Evolutionary conservation across 805 yeast genomes (phyloP), one percentile per base, ranked within the genome.

Genomic region (Geotrichum ghanense): DNA sequence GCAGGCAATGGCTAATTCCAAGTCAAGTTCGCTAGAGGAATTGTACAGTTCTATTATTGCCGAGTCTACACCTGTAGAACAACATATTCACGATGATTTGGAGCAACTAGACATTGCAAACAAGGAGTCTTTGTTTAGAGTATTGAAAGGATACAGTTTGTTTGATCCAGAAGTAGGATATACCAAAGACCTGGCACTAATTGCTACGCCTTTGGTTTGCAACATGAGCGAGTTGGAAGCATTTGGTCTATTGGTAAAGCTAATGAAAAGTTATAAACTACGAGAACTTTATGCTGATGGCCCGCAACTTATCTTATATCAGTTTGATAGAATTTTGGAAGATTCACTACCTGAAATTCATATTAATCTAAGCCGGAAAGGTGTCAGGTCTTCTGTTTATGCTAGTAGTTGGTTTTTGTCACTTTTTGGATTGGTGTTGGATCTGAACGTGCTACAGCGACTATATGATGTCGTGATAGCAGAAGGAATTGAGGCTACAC

Each of bases 391-490:
- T 2, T 82, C 94, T 20, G 89, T 90, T 97, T 92, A 87, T 69
- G 97, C 97, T 0, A 80, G 95, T 1, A 97, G 92, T 64, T 92
- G 98, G 98, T 90, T 92, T 58, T 72, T 92, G 56, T 92, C 97
- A 0, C 74, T 92, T 53, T 92, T 92, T 65, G 95, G 95, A 3
- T 92, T 90, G 69, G 86, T 87, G 61, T 90, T 92, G 62, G 97
- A 98, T 12, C 68, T 88, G 44, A 84, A 79, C 48, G 81, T 89
- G 60, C 97, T 90, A 22, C 67, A 87, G 52, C 72, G 97, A 50
- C 85, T 92, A 37, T 87, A 76, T 63, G 98, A 92, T 66, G 75
- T 86, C 50, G 79, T 92, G 5, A 78, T 92, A 45, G 82, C 94
- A 5, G 96, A 92, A 67, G 98, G 98, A 35, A 69, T 82, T 41